phyloP scores from a whole-genome alignment of 768 basidiomycete species.

The Stropharia rugosoannulata region DNA sequence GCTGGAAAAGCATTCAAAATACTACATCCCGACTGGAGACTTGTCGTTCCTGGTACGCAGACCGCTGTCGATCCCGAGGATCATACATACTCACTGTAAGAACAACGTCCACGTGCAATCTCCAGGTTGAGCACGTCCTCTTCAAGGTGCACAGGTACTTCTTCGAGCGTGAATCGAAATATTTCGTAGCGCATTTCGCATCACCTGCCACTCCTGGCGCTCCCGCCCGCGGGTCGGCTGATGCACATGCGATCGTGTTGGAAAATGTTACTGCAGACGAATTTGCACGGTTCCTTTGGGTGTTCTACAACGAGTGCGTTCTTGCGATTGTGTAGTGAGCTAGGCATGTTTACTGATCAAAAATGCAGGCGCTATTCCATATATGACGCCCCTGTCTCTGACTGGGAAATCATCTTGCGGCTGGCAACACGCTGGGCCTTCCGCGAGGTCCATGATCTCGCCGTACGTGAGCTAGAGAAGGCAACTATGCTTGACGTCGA shows the following conservation, averaged over 20 bases:
- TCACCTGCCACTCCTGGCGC: slow-evolving; percentile 29
- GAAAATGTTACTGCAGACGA: slow-evolving; percentile 32
- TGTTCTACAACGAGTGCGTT: slow-evolving; percentile 54
- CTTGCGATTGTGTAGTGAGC: slow-evolving; percentile 11
- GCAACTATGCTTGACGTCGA: slow-evolving; percentile 43
- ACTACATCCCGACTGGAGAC: slow-evolving; percentile 56
- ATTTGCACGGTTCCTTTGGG: slow-evolving; percentile 50
- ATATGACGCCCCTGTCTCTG: slow-evolving; percentile 45
- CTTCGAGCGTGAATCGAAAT: slow-evolving; percentile 57
- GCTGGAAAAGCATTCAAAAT: slow-evolving; percentile 17
- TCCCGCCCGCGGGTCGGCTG: slow-evolving; percentile 33
- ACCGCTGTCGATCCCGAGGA: not conserved
- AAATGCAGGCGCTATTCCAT: slow-evolving; percentile 50
- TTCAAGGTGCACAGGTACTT: slow-evolving; percentile 64
- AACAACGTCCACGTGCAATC: not conserved
- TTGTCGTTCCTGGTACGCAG: slow-evolving; percentile 48
- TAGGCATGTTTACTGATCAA: not conserved
- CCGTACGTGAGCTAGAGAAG: slow-evolving; percentile 54
- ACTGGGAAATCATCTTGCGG: slow-evolving; percentile 55
- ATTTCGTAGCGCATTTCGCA: slow-evolving; percentile 39
- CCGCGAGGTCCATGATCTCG: slow-evolving; percentile 46
- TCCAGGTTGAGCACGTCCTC: slow-evolving; percentile 53
- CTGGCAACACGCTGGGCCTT: slow-evolving; percentile 60
- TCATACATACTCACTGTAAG: not conserved
- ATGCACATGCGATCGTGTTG: slow-evolving; percentile 40